Percentiles rank a stretch among this genome's conserved stretches.
These are phyloP conservation scores for Oehlia diaphana DNA, from an alignment of 192 early-diverging fungal species.

Conservation along the genomic window DNA sequence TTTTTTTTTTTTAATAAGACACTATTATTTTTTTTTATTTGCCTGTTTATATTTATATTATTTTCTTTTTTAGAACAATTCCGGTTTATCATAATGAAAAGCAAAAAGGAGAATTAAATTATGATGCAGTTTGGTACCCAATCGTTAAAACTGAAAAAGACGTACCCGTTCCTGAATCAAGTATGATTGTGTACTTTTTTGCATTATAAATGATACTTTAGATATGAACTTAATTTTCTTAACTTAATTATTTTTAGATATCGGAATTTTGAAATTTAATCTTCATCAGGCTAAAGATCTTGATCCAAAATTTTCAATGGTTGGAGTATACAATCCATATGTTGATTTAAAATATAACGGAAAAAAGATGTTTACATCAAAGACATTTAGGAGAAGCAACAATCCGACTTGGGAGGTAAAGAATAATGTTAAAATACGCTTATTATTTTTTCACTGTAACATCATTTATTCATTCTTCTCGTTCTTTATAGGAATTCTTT, in stretches of 20 bases:
- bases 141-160: conserved; percentile 36
- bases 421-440: background rate
- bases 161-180: conserved; percentile 51
- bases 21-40: background rate
- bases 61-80: conserved; percentile 26
- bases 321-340: conserved; percentile 47
- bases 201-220: too few relatives aligned
- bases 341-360: conserved; percentile 60
- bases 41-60: background rate
- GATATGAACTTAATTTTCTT: background rate
- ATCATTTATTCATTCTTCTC: background rate
- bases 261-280: conserved; percentile 69
- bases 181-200: conserved; percentile 14
- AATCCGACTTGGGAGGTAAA: conserved; percentile 28
- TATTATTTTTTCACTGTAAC: background rate
- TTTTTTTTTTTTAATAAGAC: background rate
- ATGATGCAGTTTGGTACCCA: conserved; percentile 42
- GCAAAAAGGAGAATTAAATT: conserved; percentile 45
- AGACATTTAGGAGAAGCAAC: conserved; percentile 69
- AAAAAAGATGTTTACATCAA: conserved; percentile 52
- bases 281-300: conserved; percentile 71
- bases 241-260: conserved; percentile 42
- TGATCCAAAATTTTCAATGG: conserved; percentile 42
- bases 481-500: conserved; percentile 42
- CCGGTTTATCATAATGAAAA: conserved; percentile 35